Evolutionary conservation across 2,329 filamentous ascomycete species (phyloP), one percentile per base, ranked within the genome.

Genomic region (Fusarium citri): DNA sequence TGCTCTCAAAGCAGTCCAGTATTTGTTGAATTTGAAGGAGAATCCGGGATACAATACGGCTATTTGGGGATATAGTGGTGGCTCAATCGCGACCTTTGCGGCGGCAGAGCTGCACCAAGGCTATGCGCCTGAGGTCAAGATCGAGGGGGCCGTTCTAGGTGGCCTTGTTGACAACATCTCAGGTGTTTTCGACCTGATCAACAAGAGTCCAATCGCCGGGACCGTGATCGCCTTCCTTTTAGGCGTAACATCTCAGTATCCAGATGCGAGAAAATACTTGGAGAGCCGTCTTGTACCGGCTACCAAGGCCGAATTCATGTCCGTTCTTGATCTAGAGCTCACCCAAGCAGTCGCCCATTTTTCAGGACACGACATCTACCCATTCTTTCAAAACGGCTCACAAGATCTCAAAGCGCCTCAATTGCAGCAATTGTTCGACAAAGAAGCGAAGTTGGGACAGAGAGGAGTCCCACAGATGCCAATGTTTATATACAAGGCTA

Each of bases 401-500:
- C 48, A 53, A 4, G 78, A 79, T 22, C 20, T 80, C 3, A 60
- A 72, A 20, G 68, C n/a, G 15, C 71, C 56, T 3, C 74, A 51
- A 7, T 51, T 65, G 6, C 64, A 69, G 22, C 55, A 68, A 0
- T 66, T 78, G 7, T 76, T 79, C 23, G 66, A 78, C 20, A 51
- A 69, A 8, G 74, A 80, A 37, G 76, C 74, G 49, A 68, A 75
- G 15, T 66, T 76, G 28, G 78, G 79, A 2, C 61, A 74, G 28
- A 79, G 83, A 51, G 81, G 80, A 2, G 73, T 80, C 0, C 85
- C 85, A 0, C 64, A 76, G 14, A 83, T 86, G 72, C 85, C 85
- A 0, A 55, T 87, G 9, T 84, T 84, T 63, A 72, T 85, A 5
- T 87, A 87, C 74, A 87, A 87, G 64, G 82, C 84, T 1, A 79